phyloP scores from a whole-genome alignment of 352 stramenopile species.

The Globisporangium irregulare region DNA sequence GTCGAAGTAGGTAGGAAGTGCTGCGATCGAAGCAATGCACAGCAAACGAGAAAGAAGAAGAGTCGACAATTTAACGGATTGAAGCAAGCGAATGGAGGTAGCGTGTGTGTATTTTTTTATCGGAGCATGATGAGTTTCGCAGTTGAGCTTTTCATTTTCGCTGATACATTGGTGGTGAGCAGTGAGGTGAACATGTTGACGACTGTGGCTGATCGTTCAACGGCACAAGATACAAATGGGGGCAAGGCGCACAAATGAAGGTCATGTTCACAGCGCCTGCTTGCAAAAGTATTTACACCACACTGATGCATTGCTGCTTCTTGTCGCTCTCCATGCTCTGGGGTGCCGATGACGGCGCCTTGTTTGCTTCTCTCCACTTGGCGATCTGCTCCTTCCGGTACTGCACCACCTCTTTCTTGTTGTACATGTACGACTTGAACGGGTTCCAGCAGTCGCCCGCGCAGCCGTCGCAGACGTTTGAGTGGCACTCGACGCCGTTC shows the following conservation, averaged over 20 bases:
- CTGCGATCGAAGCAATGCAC: not conserved
- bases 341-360: not conserved
- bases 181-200: not conserved
- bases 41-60: not conserved
- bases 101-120: conserved; percentile 9
- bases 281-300: conserved; percentile 26
- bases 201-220: not conserved
- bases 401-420: conserved; percentile 55
- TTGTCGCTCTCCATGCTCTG: not conserved
- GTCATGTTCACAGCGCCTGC: not conserved
- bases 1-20: not conserved
- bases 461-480: conserved; percentile 72
- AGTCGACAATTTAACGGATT: not conserved
- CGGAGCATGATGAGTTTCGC: not conserved
- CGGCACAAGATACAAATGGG: not conserved
- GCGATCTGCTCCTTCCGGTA: conserved; percentile 74
- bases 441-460: conserved; percentile 72
- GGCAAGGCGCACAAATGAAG: not conserved
- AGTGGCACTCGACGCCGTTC: conserved; percentile 74
- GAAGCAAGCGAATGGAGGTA: not conserved
- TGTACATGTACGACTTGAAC: conserved; percentile 71
- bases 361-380: conserved; percentile 41
- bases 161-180: not conserved
- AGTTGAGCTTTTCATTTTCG: not conserved
- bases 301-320: conserved; percentile 27